Percentiles rank a stretch among this genome's conserved stretches.
Conservation (phyloP, 148 eudicot genomes). For the Hydrangea macrophylla region DNA sequence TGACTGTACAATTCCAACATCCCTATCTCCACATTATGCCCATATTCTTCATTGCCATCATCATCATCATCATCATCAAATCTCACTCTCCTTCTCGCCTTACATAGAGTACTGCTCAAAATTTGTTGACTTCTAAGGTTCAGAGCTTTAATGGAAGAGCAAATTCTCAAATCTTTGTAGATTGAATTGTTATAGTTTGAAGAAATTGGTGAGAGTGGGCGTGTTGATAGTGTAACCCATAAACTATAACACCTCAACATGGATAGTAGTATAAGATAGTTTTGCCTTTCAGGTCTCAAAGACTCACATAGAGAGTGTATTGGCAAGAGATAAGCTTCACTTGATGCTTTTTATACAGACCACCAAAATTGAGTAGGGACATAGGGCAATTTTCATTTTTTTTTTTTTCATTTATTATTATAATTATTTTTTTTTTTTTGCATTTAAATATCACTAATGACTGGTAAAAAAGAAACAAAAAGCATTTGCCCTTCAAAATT, state of each 20-base stretch:
- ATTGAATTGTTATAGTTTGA: background rate
- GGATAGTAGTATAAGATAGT: background rate
- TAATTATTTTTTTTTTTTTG: too few species aligned
- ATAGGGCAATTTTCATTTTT: too few species aligned
- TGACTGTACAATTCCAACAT: conserved; percentile 62
- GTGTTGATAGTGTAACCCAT: conserved; percentile 1
- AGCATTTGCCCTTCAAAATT: too few species aligned
- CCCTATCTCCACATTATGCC: conserved; percentile 59
- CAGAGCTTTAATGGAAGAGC: background rate
- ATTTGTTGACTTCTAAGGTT: background rate
- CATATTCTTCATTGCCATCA: conserved; percentile 32
- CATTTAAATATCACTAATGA: too few species aligned
- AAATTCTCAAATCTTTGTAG: background rate
- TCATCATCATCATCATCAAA: conserved; percentile 34
- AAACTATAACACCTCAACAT: background rate
- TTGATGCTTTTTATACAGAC: background rate
- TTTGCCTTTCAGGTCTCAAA: background rate
- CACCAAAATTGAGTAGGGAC: background rate
- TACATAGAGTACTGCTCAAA: conserved; percentile 3
- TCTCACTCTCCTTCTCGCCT: conserved; percentile 50
- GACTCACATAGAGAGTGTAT: background rate
- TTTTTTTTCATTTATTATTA: too few species aligned
- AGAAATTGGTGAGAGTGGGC: background rate
- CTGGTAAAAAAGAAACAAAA: too few species aligned
- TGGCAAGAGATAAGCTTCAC: background rate